Base-by-base conservation (phyloP, 306 rosid genomes). In the Fragaria nilgerrensis region DNA sequence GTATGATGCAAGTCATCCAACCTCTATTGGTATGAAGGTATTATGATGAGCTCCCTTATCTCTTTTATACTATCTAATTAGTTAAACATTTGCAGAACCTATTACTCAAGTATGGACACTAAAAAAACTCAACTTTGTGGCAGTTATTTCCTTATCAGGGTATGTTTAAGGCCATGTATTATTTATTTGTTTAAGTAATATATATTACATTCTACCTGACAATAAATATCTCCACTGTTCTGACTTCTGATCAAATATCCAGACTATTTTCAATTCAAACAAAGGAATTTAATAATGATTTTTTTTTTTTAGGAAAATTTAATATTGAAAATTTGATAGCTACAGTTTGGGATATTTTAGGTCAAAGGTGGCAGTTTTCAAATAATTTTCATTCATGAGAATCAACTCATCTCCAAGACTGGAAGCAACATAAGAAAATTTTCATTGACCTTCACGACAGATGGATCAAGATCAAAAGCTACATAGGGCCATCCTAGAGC, bases 401-500 rank as follows among this genome's bases (percentile, higher is more conserved):
- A 55, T 73, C 34, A 79, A 62, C 52, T 36, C 45, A 32, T 47
- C 52, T 59, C 22, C 17, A 41, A 69, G 48, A 65, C 79, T 43
- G 50, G 23, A 34, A 16, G 5, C 52, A 29, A 27, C 34, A 11
- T 2, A 50, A 49, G 63, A 6, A 48, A 68, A 50, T 61, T 68
- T 56, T 63, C 66, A 83, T 86, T 78, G 64, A 96, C 99, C 97
- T 96, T 87, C 77, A 96, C 99, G 22, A 89, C 92, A 20, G 85
- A 86, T 72, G 90, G 94, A 78, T 96, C 92, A 47, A 92, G 87
- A 86, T 96, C 99, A 79, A 96, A 96, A 82, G 92, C 99, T 71
- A 96, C 86, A 75, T 82, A 96, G 29, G 92, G 89, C 91, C 86
- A 79, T 85, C 96, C 97, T 56, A 70, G 75, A 77, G 76, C 55